These are phyloP conservation scores for Carallia brachiata DNA, from an alignment of 345 rosid genomes.

Conservation along the genomic window DNA sequence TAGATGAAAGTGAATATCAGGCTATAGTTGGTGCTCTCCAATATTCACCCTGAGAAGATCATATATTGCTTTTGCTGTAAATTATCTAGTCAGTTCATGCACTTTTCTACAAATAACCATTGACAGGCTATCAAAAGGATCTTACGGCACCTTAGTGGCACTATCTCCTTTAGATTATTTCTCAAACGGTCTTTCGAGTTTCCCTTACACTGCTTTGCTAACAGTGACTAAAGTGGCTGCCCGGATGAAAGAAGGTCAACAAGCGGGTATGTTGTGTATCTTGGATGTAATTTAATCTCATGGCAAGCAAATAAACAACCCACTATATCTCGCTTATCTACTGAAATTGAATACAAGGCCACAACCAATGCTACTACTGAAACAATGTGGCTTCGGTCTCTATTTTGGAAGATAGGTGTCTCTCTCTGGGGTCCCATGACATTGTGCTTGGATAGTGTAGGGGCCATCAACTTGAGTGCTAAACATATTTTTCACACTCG, in stretches of 20 bases:
- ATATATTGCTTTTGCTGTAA: not conserved
- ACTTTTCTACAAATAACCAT: not conserved
- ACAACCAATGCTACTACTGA: not conserved
- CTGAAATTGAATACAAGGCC: not conserved
- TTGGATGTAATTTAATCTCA: too few relatives aligned
- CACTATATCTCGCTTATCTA: not conserved
- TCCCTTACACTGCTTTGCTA: not conserved
- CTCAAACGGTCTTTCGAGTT: not conserved
- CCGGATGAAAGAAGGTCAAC: not conserved
- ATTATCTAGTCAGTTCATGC: not conserved
- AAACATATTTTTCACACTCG: not conserved
- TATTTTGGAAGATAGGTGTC: not conserved
- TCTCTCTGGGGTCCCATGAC: not conserved
- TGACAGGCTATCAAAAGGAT: too few relatives aligned
- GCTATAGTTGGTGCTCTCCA: not conserved
- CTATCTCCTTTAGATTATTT: too few relatives aligned
- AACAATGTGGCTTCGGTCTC: too few relatives aligned
- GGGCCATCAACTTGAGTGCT: not conserved
- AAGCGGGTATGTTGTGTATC: not conserved
- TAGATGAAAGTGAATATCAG: too few relatives aligned
- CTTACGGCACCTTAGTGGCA: too few relatives aligned
- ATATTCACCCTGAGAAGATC: not conserved
- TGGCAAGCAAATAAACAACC: too few relatives aligned
- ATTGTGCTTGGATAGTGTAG: not conserved
- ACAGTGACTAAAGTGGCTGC: not conserved